phyloP scores from a whole-genome alignment of 2,329 filamentous ascomycete genomes.

The Monosporascus sp. region DNA sequence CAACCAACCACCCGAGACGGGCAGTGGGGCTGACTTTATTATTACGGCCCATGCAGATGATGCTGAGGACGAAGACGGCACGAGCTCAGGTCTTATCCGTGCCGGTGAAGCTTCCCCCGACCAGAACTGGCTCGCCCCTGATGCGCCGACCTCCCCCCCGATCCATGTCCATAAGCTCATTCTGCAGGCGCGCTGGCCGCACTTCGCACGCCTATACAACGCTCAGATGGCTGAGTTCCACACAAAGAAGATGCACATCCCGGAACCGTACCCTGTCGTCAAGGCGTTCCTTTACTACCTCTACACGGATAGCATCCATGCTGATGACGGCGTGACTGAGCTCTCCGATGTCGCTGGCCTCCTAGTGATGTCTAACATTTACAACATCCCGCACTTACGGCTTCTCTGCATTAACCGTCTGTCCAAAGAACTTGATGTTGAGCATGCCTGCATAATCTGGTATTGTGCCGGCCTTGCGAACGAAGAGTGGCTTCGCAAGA shows the following conservation, averaged over 20 bases:
- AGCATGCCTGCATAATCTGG: constrained; percentile 94
- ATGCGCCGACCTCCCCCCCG: constrained; percentile 65
- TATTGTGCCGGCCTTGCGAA: constrained; percentile 85
- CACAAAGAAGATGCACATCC: constrained; percentile 95
- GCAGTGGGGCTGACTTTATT: constrained; percentile 84
- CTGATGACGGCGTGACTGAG: constrained; percentile 67
- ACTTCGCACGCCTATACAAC: constrained; percentile 87
- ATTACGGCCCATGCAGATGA: constrained; percentile 84
- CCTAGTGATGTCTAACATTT: constrained; percentile 96
- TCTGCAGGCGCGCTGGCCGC: constrained; percentile 90
- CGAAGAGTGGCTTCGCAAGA: constrained; percentile 88
- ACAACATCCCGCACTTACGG: constrained; percentile 90
- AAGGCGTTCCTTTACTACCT: constrained; percentile 94
- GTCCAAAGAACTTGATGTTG: constrained; percentile 84
- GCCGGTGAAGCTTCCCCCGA: constrained; percentile 36
- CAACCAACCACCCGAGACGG: constrained; percentile 75
- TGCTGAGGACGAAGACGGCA: constrained; percentile 61
- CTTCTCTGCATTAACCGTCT: constrained; percentile 87
- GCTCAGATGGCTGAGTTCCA: constrained; percentile 98
- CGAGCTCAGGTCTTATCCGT: constrained; percentile 45
- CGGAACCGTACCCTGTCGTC: constrained; percentile 90
- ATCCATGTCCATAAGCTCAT: constrained; percentile 97
- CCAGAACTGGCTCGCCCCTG: constrained; percentile 54
- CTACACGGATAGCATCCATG: constrained; percentile 86
- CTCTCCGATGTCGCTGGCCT: constrained; percentile 87